phyloP scores from a whole-genome alignment of 805 yeast genomes.

The Saccharomycopsis amapae region DNA sequence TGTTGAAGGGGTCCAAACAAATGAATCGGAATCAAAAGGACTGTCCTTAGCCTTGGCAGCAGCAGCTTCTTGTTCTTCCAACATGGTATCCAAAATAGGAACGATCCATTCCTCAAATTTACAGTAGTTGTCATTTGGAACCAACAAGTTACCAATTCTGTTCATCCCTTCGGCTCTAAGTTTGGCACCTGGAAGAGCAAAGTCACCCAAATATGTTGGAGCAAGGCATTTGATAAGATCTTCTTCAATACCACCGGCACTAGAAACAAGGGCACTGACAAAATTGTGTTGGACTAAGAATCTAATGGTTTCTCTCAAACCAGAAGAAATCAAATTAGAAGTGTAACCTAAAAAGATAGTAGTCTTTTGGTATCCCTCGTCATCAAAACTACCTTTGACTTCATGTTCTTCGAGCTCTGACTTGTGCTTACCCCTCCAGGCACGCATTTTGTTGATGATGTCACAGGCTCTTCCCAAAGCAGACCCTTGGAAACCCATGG shows the following conservation, averaged over 20 bases:
- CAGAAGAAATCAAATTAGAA: slow-evolving; percentile 91
- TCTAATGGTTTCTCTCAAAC: slow-evolving; percentile 84
- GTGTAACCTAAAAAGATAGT: slow-evolving; percentile 96
- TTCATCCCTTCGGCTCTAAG: slow-evolving; percentile 94
- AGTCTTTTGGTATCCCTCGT: slow-evolving; percentile 68
- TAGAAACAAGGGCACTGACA: slow-evolving; percentile 92
- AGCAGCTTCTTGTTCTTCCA: slow-evolving; percentile 76
- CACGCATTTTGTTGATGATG: slow-evolving; percentile 85
- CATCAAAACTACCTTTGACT: slow-evolving; percentile 67
- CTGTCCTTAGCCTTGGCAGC: slow-evolving; percentile 47
- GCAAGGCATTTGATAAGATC: slow-evolving; percentile 95
- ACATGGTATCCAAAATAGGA: slow-evolving; percentile 80
- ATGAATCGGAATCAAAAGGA: slow-evolving; percentile 46
- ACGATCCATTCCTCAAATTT: slow-evolving; percentile 98
- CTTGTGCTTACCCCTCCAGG: slow-evolving; percentile 81
- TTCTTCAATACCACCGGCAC: slow-evolving; percentile 98
- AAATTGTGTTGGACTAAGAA: slow-evolving; percentile 88
- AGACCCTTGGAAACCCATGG: slow-evolving; percentile 97
- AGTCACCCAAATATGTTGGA: slow-evolving; percentile 93
- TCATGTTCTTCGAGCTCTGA: slow-evolving; percentile 64
- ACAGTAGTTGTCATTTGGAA: slow-evolving; percentile 97
- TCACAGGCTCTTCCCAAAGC: slow-evolving; percentile 84
- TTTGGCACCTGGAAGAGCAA: slow-evolving; percentile 67
- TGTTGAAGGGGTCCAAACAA: slow-evolving; percentile 92
- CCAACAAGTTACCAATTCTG: slow-evolving; percentile 93